A percentile compares a stretch with the other conserved stretches of the same genome.
These are phyloP conservation scores for Elongisporangium anandrum DNA, from an alignment of 352 stramenopile species.

Conservation along the genomic window DNA sequence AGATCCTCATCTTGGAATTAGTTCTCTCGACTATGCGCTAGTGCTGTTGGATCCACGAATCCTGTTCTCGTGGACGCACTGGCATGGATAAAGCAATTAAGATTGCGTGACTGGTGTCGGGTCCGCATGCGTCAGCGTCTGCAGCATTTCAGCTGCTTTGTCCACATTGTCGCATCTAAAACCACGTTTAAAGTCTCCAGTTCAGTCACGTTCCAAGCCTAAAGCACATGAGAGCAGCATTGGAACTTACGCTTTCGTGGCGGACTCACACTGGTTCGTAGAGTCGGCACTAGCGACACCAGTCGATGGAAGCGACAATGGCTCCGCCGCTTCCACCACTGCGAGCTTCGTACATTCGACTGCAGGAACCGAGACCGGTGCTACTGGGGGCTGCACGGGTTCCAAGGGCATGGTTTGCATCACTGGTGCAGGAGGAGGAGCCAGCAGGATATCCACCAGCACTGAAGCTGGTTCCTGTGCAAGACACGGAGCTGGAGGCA, in stretches of 20 bases:
- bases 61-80: too few species aligned
- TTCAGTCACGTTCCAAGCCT: too few species aligned
- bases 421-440: slow-evolving; percentile 15
- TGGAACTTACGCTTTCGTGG: too few species aligned
- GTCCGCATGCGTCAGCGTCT: slow-evolving; percentile 1
- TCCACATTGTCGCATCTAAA: not conserved
- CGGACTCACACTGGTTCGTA: too few species aligned
- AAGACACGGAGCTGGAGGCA: slow-evolving; percentile 4
- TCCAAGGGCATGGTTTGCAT: slow-evolving; percentile 3
- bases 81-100: too few species aligned
- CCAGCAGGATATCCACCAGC: slow-evolving; percentile 1
- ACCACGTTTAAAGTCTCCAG: too few species aligned
- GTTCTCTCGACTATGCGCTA: too few species aligned
- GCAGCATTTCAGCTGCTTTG: slow-evolving; percentile 9
- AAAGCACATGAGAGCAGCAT: too few species aligned
- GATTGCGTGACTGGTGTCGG: too few species aligned
- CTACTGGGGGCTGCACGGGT: slow-evolving; percentile 3
- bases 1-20: too few species aligned
- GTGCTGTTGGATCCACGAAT: too few species aligned
- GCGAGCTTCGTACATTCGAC: slow-evolving; percentile 22
- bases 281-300: not conserved
- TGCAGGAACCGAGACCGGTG: not conserved
- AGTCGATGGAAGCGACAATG: slow-evolving; percentile 11
- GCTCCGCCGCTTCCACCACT: slow-evolving; percentile 22
- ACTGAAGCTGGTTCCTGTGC: not conserved